A percentile compares a stretch with the other conserved stretches of the same genome.
Evolutionary conservation across 345 rosid species (phyloP).

Genomic region (Jatropha curcas): DNA sequence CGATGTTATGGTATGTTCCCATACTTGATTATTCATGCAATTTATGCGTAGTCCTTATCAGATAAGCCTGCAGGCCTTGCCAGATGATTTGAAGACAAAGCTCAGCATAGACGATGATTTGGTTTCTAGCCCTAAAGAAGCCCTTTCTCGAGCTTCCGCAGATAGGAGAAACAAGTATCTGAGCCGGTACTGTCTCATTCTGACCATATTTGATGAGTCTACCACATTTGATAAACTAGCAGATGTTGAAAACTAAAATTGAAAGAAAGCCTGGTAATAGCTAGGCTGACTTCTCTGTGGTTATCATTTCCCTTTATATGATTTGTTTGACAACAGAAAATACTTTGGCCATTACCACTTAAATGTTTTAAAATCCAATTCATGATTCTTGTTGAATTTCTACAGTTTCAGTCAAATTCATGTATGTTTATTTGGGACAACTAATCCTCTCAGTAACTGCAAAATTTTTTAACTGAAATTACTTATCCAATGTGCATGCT

Average conservation of each 20-base stretch:
- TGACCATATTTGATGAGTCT: slow-evolving; percentile 5
- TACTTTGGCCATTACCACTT: not conserved
- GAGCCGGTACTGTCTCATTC: slow-evolving; percentile 62
- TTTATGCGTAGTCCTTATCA: slow-evolving; percentile 24
- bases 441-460: not conserved
- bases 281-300: not conserved
- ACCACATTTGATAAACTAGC: not conserved
- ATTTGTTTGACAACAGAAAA: not conserved
- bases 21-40: slow-evolving; percentile 7
- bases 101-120: slow-evolving; percentile 92
- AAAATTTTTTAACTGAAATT: not conserved
- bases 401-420: not conserved
- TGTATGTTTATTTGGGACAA: not conserved
- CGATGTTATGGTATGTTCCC: slow-evolving; percentile 84
- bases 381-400: not conserved
- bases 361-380: not conserved
- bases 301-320: not conserved
- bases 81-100: slow-evolving; percentile 90
- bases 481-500: not conserved
- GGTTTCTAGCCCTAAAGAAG: slow-evolving; percentile 92
- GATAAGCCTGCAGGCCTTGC: slow-evolving; percentile 70
- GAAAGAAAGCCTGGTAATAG: not conserved
- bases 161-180: slow-evolving; percentile 90
- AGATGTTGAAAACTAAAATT: not conserved
- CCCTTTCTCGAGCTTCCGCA: slow-evolving; percentile 94